Evolutionary conservation across 768 basidiomycete genomes (phyloP), one percentile per base, ranked within the genome.

Genomic region (Serendipita sp.): DNA sequence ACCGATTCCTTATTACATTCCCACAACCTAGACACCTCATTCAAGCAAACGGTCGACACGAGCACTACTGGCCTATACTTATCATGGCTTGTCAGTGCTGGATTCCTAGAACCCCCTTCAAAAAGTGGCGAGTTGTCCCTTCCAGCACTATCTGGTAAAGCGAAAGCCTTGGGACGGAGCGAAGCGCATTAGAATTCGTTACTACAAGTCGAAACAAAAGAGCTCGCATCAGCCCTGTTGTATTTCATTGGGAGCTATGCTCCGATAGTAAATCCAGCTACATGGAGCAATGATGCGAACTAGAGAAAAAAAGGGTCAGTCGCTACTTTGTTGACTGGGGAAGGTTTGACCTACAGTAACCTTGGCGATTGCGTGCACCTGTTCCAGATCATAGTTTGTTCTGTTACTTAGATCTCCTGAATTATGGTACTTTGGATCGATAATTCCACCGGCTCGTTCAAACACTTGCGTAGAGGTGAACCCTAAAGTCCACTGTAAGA

Each of bases 401-500:
- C 93, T 80, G 63, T 88, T 80, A 69, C 86, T 88, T 56, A 94
- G 64, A 72, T 96, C 93, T 45, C 87, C 88, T 80, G 71, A 34
- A 72, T 89, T 90, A 73, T 91, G 89, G 71, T 91, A 92, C 85
- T 88, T 89, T 8, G 90, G 90, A 72, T 92, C 91, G 16, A 79
- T 84, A 71, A 96, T 91, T 8, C 81, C 83, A 3, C 90, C 91
- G 0, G 85, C 88, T 51, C 90, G 84, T 71, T 94, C 92, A 70
- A 92, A 95, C 16, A 95, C 82, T 68, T 90, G 87, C 0, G 89
- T 89, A 0, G 92, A 81, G 4, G 91, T 84, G 78, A 85, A 94
- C 15, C 91, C 93, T 70, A n/a, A 28, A 86, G 84, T 63, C 85
- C 76, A 67, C 86, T 80, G 81, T 91, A 90, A 38, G 86, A 1